These are phyloP conservation scores for Wallacemonas rigidus DNA, from an alignment of 208 protist species.

Conservation along the genomic window DNA sequence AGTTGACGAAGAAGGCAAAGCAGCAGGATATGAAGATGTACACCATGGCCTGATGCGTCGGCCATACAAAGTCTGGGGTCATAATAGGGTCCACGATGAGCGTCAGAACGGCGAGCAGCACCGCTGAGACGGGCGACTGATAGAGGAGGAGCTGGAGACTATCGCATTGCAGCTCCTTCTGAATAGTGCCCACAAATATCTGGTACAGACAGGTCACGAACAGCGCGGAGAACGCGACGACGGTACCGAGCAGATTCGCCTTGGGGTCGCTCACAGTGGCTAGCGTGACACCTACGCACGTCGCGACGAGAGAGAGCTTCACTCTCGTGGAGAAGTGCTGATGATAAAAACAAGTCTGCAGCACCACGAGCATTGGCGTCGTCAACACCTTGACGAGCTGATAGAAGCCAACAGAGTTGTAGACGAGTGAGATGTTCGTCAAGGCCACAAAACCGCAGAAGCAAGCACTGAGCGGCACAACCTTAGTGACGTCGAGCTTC, in stretches of 20 bases:
- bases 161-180: slow-evolving; percentile 78
- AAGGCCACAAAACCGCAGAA: slow-evolving; percentile 90
- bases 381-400: slow-evolving; percentile 87
- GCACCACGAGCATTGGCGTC: slow-evolving; percentile 69
- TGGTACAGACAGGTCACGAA: slow-evolving; percentile 86
- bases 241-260: slow-evolving; percentile 62
- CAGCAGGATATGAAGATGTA: slow-evolving; percentile 57
- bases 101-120: slow-evolving; percentile 61
- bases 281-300: slow-evolving; percentile 70
- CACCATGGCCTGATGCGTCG: slow-evolving; percentile 27
- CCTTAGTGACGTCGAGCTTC: slow-evolving; percentile 39
- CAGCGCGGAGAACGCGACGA: slow-evolving; percentile 65
- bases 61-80: slow-evolving; percentile 20
- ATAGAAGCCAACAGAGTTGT: slow-evolving; percentile 92
- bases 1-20: slow-evolving; percentile 85
- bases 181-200: slow-evolving; percentile 87
- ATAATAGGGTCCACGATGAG: slow-evolving; percentile 51
- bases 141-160: slow-evolving; percentile 88
- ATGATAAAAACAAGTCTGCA: slow-evolving; percentile 64
- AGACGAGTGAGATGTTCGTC: slow-evolving; percentile 84
- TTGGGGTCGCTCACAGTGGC: slow-evolving; percentile 74
- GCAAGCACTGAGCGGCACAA: slow-evolving; percentile 73
- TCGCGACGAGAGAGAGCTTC: slow-evolving; percentile 50
- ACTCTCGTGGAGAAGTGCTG: slow-evolving; percentile 49
- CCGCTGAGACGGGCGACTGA: slow-evolving; percentile 77